Percentiles rank a stretch among this genome's conserved stretches.
These are phyloP conservation scores for Cladosporium oxysporum DNA, from an alignment of 2,329 filamentous ascomycete genomes.

Conservation along the genomic window DNA sequence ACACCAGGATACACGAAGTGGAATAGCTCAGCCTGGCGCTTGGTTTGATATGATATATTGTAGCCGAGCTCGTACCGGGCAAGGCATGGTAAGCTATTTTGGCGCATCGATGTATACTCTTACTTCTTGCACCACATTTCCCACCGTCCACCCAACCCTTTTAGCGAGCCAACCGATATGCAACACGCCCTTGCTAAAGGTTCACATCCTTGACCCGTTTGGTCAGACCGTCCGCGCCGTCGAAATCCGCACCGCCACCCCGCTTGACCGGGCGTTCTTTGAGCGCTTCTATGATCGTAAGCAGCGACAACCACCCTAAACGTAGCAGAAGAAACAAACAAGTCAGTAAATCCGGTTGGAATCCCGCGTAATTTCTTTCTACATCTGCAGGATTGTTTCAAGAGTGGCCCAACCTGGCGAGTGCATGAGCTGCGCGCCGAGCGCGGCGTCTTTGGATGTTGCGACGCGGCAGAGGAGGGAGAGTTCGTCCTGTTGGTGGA, in stretches of 20 bases:
- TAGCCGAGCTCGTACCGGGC: not conserved
- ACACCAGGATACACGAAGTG: not conserved
- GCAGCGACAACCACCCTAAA: slow-evolving; percentile 52
- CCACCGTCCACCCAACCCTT: not conserved
- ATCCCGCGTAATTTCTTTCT: slow-evolving; percentile 20
- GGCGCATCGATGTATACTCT: not conserved
- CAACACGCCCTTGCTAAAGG: slow-evolving; percentile 10
- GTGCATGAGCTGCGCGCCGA: slow-evolving; percentile 79
- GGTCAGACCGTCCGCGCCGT: slow-evolving; percentile 27
- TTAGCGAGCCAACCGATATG: not conserved
- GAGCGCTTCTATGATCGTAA: slow-evolving; percentile 92
- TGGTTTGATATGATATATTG: not conserved
- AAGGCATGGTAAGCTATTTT: not conserved
- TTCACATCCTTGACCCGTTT: slow-evolving; percentile 34
- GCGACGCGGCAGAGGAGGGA: slow-evolving; percentile 82
- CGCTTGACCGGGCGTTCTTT: slow-evolving; percentile 81
- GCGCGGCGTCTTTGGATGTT: slow-evolving; percentile 74
- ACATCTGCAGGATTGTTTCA: slow-evolving; percentile 73
- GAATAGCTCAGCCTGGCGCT: not conserved
- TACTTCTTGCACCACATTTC: not conserved
- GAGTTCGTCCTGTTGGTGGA: slow-evolving; percentile 74
- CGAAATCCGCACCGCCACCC: slow-evolving; percentile 25
- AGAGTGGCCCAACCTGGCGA: slow-evolving; percentile 93
- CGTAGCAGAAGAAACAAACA: slow-evolving; percentile 25
- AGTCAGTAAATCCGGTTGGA: slow-evolving; percentile 26